These are phyloP conservation scores for Suhomyces sp. DNA, from an alignment of 805 yeast species.

Conservation along the genomic window DNA sequence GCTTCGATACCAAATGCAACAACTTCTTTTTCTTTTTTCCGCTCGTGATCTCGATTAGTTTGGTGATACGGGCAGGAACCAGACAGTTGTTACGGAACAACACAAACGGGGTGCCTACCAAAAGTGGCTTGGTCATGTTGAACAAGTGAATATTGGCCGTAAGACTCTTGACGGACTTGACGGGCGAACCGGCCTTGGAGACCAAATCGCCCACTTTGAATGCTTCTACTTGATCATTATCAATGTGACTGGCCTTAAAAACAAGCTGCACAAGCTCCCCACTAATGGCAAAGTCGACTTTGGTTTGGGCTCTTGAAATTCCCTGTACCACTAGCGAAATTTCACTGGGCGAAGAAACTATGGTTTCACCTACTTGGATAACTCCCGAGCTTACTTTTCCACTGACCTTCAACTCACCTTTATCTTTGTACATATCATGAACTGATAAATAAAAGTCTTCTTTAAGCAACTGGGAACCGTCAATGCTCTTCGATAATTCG, in stretches of 20 bases:
- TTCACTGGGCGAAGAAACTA: slow-evolving; percentile 53
- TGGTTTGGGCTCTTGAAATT: slow-evolving; percentile 28
- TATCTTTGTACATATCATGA: slow-evolving; percentile 54
- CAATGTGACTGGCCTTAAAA: slow-evolving; percentile 45
- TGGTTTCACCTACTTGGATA: slow-evolving; percentile 67
- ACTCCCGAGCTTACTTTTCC: slow-evolving; percentile 71
- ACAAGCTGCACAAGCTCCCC: slow-evolving; percentile 57
- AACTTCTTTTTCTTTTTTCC: slow-evolving; percentile 24
- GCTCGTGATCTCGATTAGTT: slow-evolving; percentile 33
- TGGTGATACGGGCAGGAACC: slow-evolving; percentile 62
- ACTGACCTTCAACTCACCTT: slow-evolving; percentile 48
- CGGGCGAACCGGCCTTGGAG: slow-evolving; percentile 22
- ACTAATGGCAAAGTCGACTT: slow-evolving; percentile 52
- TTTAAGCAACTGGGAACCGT: slow-evolving; percentile 18
- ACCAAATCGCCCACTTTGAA: slow-evolving; percentile 59
- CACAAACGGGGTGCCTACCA: slow-evolving; percentile 77
- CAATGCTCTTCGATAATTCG: slow-evolving; percentile 14
- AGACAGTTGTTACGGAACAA: slow-evolving; percentile 73
- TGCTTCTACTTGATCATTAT: slow-evolving; percentile 51
- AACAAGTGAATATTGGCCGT: slow-evolving; percentile 30
- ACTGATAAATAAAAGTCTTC: slow-evolving; percentile 57
- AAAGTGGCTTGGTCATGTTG: slow-evolving; percentile 60
- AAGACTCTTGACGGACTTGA: slow-evolving; percentile 27
- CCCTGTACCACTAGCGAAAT: slow-evolving; percentile 43
- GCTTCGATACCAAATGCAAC: slow-evolving; percentile 58